Evolutionary conservation across 2,329 filamentous ascomycete species (phyloP).

Genomic region (Phaeophleospora eucalypticola): DNA sequence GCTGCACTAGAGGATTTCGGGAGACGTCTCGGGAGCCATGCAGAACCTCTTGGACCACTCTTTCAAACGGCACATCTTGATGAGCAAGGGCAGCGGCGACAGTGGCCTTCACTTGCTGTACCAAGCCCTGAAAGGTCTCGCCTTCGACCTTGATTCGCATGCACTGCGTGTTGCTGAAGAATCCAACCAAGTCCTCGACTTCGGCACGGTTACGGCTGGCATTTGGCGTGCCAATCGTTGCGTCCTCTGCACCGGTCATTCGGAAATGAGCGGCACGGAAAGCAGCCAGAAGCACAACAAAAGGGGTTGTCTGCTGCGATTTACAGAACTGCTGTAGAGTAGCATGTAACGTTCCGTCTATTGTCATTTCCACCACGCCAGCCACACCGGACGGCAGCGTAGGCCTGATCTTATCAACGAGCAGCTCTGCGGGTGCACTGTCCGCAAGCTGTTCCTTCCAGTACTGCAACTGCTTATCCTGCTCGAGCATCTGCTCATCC

Average conservation of each 20-base stretch:
- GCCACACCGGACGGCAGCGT: conserved; percentile 2
- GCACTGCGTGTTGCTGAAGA: conserved; percentile 9
- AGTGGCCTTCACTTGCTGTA: conserved; percentile 6
- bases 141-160: conserved; percentile 4
- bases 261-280: conserved; percentile 9
- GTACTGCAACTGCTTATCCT: conserved; percentile 7
- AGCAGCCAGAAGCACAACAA: conserved; percentile 4
- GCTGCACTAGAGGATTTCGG: conserved; percentile 9
- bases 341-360: conserved; percentile 1
- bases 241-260: conserved; percentile 5
- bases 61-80: conserved; percentile 11
- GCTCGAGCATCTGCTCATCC: background rate
- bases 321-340: conserved; percentile 1
- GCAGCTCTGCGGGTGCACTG: conserved; percentile 4
- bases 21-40: conserved; percentile 4
- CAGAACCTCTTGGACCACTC: conserved; percentile 3
- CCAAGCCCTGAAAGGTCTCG: conserved; percentile 4
- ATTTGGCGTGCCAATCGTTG: conserved; percentile 5
- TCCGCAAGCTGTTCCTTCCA: conserved; percentile 5
- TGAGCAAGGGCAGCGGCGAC: conserved; percentile 2
- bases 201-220: conserved; percentile 4
- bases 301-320: conserved; percentile 2
- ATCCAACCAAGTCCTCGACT: conserved; percentile 6
- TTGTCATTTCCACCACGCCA: background rate
- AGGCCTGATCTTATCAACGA: conserved; percentile 5